phyloP scores from a whole-genome alignment of 129 eudicot species.

The Flaveria bidentis region DNA sequence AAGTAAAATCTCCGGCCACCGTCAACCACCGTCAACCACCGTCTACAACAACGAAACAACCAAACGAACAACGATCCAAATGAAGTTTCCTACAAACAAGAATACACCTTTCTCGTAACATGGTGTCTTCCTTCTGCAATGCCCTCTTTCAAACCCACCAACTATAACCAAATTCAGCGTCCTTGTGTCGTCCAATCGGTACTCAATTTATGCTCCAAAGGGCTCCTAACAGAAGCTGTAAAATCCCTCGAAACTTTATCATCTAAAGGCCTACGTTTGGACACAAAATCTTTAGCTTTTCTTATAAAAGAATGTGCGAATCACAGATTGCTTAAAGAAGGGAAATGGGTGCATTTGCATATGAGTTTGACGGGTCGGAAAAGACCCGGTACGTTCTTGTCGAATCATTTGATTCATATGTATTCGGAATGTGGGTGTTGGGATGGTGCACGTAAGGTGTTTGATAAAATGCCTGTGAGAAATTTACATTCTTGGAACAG shows the following conservation, averaged over 20 bases:
- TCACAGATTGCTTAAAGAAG: constrained; percentile 48
- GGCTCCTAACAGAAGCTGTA: constrained; percentile 57
- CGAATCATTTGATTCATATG: constrained; percentile 57
- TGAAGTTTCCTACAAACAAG: constrained; percentile 22
- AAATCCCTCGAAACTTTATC: constrained; percentile 44
- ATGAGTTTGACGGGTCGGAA: constrained; percentile 61
- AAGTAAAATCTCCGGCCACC: constrained; percentile 25
- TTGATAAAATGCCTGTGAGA: constrained; percentile 68
- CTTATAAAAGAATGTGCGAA: constrained; percentile 54
- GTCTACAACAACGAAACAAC: background rate
- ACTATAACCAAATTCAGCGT: constrained; percentile 35
- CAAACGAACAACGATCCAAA: constrained; percentile 5
- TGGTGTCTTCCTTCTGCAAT: constrained; percentile 36
- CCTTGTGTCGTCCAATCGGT: constrained; percentile 54
- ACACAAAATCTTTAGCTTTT: constrained; percentile 50
- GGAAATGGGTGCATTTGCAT: constrained; percentile 76
- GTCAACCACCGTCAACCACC: background rate
- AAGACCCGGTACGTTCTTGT: constrained; percentile 47
- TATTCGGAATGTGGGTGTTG: constrained; percentile 62
- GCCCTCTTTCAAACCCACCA: constrained; percentile 32
- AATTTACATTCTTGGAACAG: constrained; percentile 80
- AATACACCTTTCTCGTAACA: constrained; percentile 24
- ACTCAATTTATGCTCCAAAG: constrained; percentile 49
- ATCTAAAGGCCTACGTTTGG: constrained; percentile 50
- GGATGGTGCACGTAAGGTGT: constrained; percentile 62